Evolutionary conservation across 495 filamentous ascomycete species (phyloP), one percentile per base, ranked within the genome.

Genomic region (Talaromyces wortmannii): DNA sequence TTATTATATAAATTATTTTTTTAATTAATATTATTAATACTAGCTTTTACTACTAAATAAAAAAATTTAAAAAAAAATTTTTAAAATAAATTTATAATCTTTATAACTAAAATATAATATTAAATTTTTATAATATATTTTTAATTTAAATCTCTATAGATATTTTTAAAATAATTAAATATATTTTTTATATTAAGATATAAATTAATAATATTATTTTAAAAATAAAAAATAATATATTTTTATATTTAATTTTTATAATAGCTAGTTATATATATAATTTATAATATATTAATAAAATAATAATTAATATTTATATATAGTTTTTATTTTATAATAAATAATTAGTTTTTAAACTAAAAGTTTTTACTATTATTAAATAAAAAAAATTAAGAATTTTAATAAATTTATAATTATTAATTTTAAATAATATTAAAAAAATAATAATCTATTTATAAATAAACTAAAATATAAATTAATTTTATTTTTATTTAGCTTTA

Each of bases 341-440:
- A 36, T 36, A 36, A 36, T 6, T 48, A 48, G 11, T 50, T 50
- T 50, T 50, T 50, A n/a, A n/a, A n/a, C n/a, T n/a, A n/a, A n/a
- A n/a, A n/a, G n/a, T n/a, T n/a, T n/a, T n/a, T n/a, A n/a, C n/a
- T n/a, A n/a, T n/a, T n/a, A n/a, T n/a, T n/a, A n/a, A n/a, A n/a
- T n/a, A n/a, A n/a, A n/a, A n/a, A n/a, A 23, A 50, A 29, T 31
- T 50, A 29, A 29, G 31, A 29, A 50, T n/a, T 23, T 50, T 50
- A 29, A 50, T 50, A 50, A 29, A 5, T 50, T 50, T 17, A 29
- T 50, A 36, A 36, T 36, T n/a, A 36, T 12, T 36, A 36, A 6
- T 12, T 12, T 36, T 36, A 6, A 6, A 50, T 32, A n/a, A 18
- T 18, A 12, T 31, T 50, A 29, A 50, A 17, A 48, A 50, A 5